A percentile compares a stretch with the other conserved stretches of the same genome.
Conservation (phyloP, 371 early-diverging fungal species). For the Mucor mucedo region DNA sequence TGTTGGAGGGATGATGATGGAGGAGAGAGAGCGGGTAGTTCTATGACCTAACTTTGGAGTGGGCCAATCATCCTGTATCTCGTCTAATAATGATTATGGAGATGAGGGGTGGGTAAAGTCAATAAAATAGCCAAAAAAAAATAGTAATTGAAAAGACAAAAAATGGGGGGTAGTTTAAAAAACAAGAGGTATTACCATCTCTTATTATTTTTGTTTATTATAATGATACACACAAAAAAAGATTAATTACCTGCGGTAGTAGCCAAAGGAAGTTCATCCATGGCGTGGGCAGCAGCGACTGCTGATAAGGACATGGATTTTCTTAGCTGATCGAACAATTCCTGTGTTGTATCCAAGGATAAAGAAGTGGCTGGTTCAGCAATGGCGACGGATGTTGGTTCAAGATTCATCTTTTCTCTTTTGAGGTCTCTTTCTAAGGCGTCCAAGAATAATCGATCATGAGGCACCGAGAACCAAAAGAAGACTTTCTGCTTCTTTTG, state of each 20-base stretch:
- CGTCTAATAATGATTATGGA: not conserved
- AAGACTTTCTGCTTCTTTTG: constrained; percentile 99
- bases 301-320: constrained; percentile 42
- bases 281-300: constrained; percentile 8
- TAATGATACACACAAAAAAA: constrained; percentile 7
- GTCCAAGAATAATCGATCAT: constrained; percentile 96
- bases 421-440: constrained; percentile 98
- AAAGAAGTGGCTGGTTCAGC: constrained; percentile 65
- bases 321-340: constrained; percentile 59
- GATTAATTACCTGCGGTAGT: constrained; percentile 28
- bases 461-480: constrained; percentile 98
- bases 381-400: constrained; percentile 76
- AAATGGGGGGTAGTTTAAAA: not conserved
- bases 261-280: constrained; percentile 10
- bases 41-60: constrained; percentile 11
- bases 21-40: constrained; percentile 15
- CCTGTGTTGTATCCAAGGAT: constrained; percentile 62
- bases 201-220: constrained; percentile 7
- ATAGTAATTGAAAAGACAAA: not conserved
- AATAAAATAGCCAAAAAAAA: not conserved
- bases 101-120: no score
- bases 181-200: constrained; percentile 10
- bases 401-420: constrained; percentile 85
- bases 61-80: not conserved
- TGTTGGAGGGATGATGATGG: constrained; percentile 1